Evolutionary conservation across 106 monocot genomes (phyloP), one percentile per base, ranked within the genome.

Genomic region (Dendrobium chrysotoxum): DNA sequence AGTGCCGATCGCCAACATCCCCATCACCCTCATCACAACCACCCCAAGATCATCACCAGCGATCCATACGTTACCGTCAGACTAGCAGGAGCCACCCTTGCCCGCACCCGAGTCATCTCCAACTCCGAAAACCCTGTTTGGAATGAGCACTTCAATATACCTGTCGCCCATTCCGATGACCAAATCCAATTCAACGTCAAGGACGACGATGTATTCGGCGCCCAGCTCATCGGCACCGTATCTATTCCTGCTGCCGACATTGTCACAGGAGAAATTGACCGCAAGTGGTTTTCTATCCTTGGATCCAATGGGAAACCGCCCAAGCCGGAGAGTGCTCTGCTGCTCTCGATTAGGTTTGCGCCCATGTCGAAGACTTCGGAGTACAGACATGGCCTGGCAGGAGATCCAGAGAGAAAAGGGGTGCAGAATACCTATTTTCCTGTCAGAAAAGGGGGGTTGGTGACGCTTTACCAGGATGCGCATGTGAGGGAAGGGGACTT

Each of bases 31-130:
- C 57, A 65, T 65, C 50, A 50, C 50, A 11, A 3, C 13, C 79
- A 40, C 72, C 41, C 45, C 18, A 90, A 83, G 77, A 85, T 90
- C 80, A 87, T 89, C 79, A 90, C 93, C 75, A 83, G 81, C 77
- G 93, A 93, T 82, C 88, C 93, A 72, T 93, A 93, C 85, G 93
- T 93, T 55, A 93, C 88, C 76, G 85, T 90, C 53, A 85, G 81
- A 47, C 12, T 93, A 45, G 77, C 88, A 44, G 86, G 78, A 75
- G 85, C 90, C 74, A 82, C 86, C 44, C 82, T 93, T 18, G 93
- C 90, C 50, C 88, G 93, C 83, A 90, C 93, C 30, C 80, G 88
- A 53, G 93, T 93, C 71, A 85, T 93, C 75, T 75, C 85, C 40
- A 93, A 93, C 81, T 79, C 86, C 9, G 77, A 85, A 80, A 68